These are phyloP conservation scores for Arabidopsis thaliana DNA, from an alignment of 345 rosid genomes.

Conservation along the genomic window DNA sequence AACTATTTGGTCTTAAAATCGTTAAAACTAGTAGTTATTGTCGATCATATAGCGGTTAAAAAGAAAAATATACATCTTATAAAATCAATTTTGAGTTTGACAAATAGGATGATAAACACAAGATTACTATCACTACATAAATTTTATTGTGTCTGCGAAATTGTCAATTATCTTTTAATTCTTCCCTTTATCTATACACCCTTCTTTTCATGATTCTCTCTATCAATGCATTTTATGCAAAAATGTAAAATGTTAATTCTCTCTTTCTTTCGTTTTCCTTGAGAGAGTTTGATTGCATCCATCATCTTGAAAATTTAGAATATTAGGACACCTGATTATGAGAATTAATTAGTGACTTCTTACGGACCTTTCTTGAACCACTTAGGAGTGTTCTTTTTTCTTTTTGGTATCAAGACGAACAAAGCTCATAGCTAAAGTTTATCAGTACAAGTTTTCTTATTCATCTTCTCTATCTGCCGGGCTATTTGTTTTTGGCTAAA, in stretches of 20 bases:
- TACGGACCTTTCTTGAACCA: neutral
- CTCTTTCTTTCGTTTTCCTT: neutral
- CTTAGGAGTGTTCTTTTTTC: neutral
- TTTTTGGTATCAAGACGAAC: neutral
- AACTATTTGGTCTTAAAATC: neutral
- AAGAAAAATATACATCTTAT: neutral
- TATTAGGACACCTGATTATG: slow-evolving; percentile 1
- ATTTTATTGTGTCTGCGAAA: slow-evolving; percentile 1
- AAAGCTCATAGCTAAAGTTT: neutral
- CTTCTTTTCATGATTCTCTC: slow-evolving; percentile 17
- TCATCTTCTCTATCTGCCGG: neutral
- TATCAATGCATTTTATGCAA: slow-evolving; percentile 7
- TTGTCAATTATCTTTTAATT: slow-evolving; percentile 11
- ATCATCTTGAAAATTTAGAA: neutral
- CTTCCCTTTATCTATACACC: slow-evolving; percentile 24
- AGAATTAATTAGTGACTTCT: neutral
- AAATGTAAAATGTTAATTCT: neutral
- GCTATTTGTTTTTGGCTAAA: neutral
- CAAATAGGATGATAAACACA: neutral
- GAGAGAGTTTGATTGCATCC: slow-evolving; percentile 22
- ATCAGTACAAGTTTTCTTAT: neutral
- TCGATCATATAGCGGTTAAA: neutral
- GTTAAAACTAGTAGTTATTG: neutral
- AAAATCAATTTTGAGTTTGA: neutral
- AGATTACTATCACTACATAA: neutral